phyloP scores from a whole-genome alignment of 2,329 filamentous ascomycete species.

The Scedosporium apiospermum region DNA sequence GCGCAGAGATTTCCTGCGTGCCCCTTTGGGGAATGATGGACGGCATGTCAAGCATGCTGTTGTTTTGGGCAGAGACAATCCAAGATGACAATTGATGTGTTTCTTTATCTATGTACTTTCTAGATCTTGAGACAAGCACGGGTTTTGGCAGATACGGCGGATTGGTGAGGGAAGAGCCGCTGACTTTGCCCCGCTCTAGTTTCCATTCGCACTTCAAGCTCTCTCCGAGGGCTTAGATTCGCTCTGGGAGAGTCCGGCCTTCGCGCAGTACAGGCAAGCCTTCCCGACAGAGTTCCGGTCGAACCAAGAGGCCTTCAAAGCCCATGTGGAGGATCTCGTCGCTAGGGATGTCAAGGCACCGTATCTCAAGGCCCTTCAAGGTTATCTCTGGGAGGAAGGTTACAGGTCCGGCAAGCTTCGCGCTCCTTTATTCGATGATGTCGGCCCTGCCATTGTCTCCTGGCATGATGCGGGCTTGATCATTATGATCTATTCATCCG shows the following conservation, averaged over 20 bases:
- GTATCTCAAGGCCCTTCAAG: slow-evolving; percentile 72
- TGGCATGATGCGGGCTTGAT: slow-evolving; percentile 48
- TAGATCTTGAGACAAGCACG: not conserved
- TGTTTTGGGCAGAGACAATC: no score
- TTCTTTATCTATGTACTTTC: not conserved
- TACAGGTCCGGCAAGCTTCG: slow-evolving; percentile 61
- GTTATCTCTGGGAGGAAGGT: slow-evolving; percentile 67
- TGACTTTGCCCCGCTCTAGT: slow-evolving; percentile 36
- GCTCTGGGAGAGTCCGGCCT: slow-evolving; percentile 57
- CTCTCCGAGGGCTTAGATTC: slow-evolving; percentile 54
- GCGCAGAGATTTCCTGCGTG: no score
- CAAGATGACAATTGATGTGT: no score
- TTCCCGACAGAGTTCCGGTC: slow-evolving; percentile 58
- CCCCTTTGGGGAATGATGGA: no score
- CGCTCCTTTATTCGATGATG: slow-evolving; percentile 67
- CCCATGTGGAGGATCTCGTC: slow-evolving; percentile 63
- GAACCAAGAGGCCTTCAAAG: slow-evolving; percentile 49
- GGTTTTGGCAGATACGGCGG: not conserved
- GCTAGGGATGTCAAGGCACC: slow-evolving; percentile 62
- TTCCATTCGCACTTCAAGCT: slow-evolving; percentile 63
- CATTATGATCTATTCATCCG: slow-evolving; percentile 73
- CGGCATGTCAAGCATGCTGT: no score
- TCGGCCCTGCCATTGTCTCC: slow-evolving; percentile 49
- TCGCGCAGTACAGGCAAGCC: slow-evolving; percentile 58
- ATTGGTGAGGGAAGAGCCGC: not conserved